These are phyloP conservation scores for Paxillus involutus DNA, from an alignment of 768 basidiomycete genomes.

Conservation along the genomic window DNA sequence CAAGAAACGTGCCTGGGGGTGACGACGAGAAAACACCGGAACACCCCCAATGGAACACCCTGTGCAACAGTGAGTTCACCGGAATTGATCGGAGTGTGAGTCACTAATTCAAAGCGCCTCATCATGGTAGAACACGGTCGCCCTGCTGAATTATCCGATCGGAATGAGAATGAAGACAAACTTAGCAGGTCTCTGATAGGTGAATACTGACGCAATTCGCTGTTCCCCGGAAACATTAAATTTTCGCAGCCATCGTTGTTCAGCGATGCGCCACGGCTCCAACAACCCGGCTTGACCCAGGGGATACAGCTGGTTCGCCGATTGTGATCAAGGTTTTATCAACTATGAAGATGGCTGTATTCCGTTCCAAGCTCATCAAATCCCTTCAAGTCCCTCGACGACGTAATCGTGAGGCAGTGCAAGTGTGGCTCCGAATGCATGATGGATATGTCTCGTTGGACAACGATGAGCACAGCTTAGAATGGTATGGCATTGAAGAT, in stretches of 20 bases:
- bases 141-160: slow-evolving; percentile 37
- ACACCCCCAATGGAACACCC: slow-evolving; percentile 65
- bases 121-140: slow-evolving; percentile 54
- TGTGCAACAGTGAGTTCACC: slow-evolving; percentile 57
- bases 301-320: slow-evolving; percentile 18
- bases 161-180: slow-evolving; percentile 42
- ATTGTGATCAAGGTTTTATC: slow-evolving; percentile 56
- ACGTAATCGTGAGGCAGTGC: slow-evolving; percentile 34
- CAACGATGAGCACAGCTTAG: slow-evolving; percentile 53
- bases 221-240: slow-evolving; percentile 6
- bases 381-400: slow-evolving; percentile 29
- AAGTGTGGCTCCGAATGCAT: slow-evolving; percentile 57
- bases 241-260: slow-evolving; percentile 29
- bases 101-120: slow-evolving; percentile 1
- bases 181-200: slow-evolving; percentile 64
- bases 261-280: slow-evolving; percentile 23
- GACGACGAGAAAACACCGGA: slow-evolving; percentile 43
- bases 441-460: slow-evolving; percentile 52
- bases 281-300: slow-evolving; percentile 16
- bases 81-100: not conserved
- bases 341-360: slow-evolving; percentile 62
- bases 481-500: slow-evolving; percentile 73
- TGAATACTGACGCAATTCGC: slow-evolving; percentile 27
- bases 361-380: slow-evolving; percentile 67
- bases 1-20: slow-evolving; percentile 40